These are phyloP conservation scores for Teratosphaeria gauchensis DNA, from an alignment of 2,329 filamentous ascomycete genomes.

Conservation along the genomic window DNA sequence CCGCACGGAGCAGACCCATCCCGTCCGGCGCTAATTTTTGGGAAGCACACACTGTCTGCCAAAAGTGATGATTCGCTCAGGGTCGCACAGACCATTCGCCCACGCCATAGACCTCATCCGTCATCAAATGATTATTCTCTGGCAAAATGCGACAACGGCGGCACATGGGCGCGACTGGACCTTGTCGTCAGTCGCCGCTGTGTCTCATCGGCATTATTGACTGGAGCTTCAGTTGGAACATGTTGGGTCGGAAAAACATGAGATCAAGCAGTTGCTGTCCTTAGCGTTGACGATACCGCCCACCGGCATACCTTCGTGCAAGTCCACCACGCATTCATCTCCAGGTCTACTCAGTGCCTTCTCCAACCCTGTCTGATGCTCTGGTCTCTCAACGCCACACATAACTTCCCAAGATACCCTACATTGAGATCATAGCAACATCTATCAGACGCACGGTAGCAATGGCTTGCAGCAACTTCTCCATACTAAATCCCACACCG, in stretches of 20 bases:
- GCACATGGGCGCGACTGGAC: not conserved
- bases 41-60: not conserved
- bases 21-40: not conserved
- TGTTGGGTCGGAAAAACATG: not conserved
- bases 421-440: not conserved
- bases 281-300: not conserved
- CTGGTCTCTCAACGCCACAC: not conserved
- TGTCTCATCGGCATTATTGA: not conserved
- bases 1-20: not conserved
- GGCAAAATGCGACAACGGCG: not conserved
- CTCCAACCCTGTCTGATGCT: not conserved
- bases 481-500: conserved; percentile 4
- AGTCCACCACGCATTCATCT: not conserved
- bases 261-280: not conserved
- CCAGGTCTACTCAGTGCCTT: not conserved
- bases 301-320: not conserved
- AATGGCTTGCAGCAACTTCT: not conserved
- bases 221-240: not conserved
- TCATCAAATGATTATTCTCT: not conserved
- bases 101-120: not conserved
- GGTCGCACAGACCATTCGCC: not conserved
- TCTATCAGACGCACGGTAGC: not conserved
- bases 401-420: too few species aligned
- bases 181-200: not conserved
- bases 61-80: not conserved